These are phyloP conservation scores for Endothia cerciana DNA, from an alignment of 2,329 filamentous ascomycete genomes.

Conservation along the genomic window DNA sequence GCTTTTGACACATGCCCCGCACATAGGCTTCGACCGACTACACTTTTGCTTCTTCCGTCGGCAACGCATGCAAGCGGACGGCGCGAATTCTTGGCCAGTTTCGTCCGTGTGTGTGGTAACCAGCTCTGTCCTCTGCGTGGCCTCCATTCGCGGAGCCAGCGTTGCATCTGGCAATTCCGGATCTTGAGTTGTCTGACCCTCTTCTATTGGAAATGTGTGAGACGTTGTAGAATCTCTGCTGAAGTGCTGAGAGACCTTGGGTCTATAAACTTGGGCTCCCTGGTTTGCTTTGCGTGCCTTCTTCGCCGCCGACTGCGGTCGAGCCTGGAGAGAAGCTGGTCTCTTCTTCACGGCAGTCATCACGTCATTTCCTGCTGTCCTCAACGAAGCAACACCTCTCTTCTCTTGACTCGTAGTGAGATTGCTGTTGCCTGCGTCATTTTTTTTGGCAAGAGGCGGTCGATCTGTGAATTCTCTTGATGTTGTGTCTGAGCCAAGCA, in stretches of 20 bases:
- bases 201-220: neutral
- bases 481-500: too few species aligned
- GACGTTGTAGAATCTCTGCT: neutral
- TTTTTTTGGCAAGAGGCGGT: neutral
- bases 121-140: too few species aligned
- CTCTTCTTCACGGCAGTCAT: neutral
- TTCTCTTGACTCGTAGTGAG: neutral
- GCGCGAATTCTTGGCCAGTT: neutral
- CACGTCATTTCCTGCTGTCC: neutral
- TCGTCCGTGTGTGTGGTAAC: neutral
- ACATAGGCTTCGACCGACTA: slow-evolving; percentile 13
- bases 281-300: slow-evolving; percentile 7
- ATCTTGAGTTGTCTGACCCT: neutral
- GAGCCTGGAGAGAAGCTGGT: slow-evolving; percentile 1
- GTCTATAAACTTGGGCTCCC: neutral
- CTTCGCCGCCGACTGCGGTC: neutral
- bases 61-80: slow-evolving; percentile 14
- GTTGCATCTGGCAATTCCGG: neutral
- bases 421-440: neutral
- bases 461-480: neutral
- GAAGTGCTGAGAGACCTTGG: neutral
- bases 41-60: slow-evolving; percentile 14
- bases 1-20: slow-evolving; percentile 8
- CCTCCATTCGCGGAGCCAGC: too few species aligned
- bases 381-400: neutral